Evolutionary conservation across 495 filamentous ascomycete genomes (phyloP), one percentile per base, ranked within the genome.

Genomic region (Trichocladium antarcticum): DNA sequence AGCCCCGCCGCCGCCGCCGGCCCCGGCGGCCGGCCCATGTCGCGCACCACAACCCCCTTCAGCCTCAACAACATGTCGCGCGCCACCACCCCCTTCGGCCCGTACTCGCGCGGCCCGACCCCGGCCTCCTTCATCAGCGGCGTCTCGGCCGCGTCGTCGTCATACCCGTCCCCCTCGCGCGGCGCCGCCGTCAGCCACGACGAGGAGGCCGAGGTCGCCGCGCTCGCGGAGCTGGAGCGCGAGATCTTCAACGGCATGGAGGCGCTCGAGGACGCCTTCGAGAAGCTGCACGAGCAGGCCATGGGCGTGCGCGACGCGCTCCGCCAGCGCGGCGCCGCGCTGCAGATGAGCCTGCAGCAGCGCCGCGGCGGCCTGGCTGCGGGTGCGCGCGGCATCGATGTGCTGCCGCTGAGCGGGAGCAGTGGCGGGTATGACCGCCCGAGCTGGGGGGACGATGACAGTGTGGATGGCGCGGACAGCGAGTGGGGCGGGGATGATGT

Each of bases 161-260:
- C 65, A 0, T 62, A 71, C 39, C 59, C 63, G 0, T 57, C 53
- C 29, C 63, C 4, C 31, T 5, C 31, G 31, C 31, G 31, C 31
- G 60, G 70, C 20, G 60, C 61, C 19, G 65, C 72, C 17, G 87
- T 98, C 15, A 84, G 87, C 5, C 66, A 93, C 38, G 92, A 98
- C 62, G 92, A 98, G 67, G 92, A 98, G 57, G 84, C 84, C 37
- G 92, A 98, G 61, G 90, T 97, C 47, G 81, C 84, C 0, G 79
- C 84, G 10, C 70, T 97, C 9, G 90, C 87, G 1, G 87, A 95
- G 62, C 78, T 98, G 34, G 92, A 98, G 60, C 81, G 87, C 5
- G 89, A 95, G 55, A 94, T 98, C 53, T 95, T 85, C 69, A 76
- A 77, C 22, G 83, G 87, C 37, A 95, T 98, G 84, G 92, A 97